phyloP scores from a whole-genome alignment of 495 filamentous ascomycete species.

The Penicillium atrosanguineum region DNA sequence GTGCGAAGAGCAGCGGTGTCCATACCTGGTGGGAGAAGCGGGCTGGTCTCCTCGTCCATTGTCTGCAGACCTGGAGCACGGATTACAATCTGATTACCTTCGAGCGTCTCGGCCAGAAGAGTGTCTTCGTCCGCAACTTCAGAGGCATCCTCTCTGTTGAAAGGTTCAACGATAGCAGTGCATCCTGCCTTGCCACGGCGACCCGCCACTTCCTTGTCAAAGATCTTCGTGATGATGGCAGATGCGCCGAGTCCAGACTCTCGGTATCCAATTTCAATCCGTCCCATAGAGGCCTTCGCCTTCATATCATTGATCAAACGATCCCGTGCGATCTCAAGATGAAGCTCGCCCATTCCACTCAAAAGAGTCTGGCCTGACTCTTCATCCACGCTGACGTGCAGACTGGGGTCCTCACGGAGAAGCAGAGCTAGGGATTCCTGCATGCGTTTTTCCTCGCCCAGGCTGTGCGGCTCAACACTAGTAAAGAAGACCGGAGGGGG shows the following conservation, averaged over 20 bases:
- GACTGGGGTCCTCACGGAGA: constrained; percentile 87
- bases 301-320: constrained; percentile 86
- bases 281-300: constrained; percentile 84
- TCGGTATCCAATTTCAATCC: constrained; percentile 92
- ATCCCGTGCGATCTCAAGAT: constrained; percentile 91
- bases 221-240: constrained; percentile 53
- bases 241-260: constrained; percentile 65
- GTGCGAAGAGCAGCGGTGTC: constrained; percentile 55
- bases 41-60: constrained; percentile 36
- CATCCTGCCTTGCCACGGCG: constrained; percentile 76
- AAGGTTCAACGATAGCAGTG: constrained; percentile 62
- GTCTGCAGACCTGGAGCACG: constrained; percentile 41
- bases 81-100: constrained; percentile 63
- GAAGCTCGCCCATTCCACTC: constrained; percentile 96
- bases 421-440: constrained; percentile 72
- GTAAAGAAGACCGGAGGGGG: constrained; percentile 96
- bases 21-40: constrained; percentile 56
- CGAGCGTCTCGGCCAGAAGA: constrained; percentile 29
- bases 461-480: constrained; percentile 79
- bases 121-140: constrained; percentile 25
- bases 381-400: constrained; percentile 80
- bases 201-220: constrained; percentile 77
- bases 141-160: constrained; percentile 34
- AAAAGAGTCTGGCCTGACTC: constrained; percentile 92
- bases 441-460: constrained; percentile 73